Evolutionary conservation across 2,329 filamentous ascomycete species (phyloP).

Genomic region (Claviceps sp.): DNA sequence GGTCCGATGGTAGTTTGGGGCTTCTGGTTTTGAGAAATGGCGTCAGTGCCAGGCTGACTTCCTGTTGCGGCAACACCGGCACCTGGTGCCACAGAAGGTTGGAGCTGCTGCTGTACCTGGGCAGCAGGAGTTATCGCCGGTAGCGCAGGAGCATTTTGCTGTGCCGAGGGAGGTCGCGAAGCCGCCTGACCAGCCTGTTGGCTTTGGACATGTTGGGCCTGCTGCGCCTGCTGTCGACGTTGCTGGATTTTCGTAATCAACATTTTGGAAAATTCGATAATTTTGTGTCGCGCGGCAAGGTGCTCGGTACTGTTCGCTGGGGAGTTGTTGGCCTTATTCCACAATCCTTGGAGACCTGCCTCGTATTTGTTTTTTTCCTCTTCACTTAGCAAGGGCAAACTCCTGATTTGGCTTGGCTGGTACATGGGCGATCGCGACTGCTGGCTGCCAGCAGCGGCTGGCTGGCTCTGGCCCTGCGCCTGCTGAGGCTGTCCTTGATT

Average conservation of each 20-base stretch:
- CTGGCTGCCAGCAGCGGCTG: conserved; percentile 12
- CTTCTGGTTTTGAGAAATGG: conserved; percentile 10
- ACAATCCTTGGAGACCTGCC: conserved; percentile 38
- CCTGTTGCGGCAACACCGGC: not conserved
- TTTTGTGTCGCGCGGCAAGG: conserved; percentile 39
- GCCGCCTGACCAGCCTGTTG: conserved; percentile 11
- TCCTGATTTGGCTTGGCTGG: conserved; percentile 37
- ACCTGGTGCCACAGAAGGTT: conserved; percentile 2
- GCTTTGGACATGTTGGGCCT: conserved; percentile 14
- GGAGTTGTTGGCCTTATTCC: conserved; percentile 36
- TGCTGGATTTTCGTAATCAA: conserved; percentile 37
- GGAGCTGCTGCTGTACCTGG: conserved; percentile 8
- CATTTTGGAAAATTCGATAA: conserved; percentile 46
- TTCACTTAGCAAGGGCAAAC: conserved; percentile 33
- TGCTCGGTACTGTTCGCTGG: conserved; percentile 35
- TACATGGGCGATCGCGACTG: conserved; percentile 28
- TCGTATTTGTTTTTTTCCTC: conserved; percentile 48
- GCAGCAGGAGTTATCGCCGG: conserved; percentile 9
- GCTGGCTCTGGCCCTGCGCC: conserved; percentile 12
- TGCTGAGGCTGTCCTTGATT: conserved; percentile 14
- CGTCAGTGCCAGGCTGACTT: conserved; percentile 4
- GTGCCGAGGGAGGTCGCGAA: conserved; percentile 11
- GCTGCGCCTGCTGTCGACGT: conserved; percentile 20
- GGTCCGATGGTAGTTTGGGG: conserved; percentile 4
- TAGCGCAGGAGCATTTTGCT: conserved; percentile 7